Percentiles rank a stretch among this genome's conserved stretches.
phyloP scores from a whole-genome alignment of 2,329 filamentous ascomycete genomes.

The Diplodia mutila region DNA sequence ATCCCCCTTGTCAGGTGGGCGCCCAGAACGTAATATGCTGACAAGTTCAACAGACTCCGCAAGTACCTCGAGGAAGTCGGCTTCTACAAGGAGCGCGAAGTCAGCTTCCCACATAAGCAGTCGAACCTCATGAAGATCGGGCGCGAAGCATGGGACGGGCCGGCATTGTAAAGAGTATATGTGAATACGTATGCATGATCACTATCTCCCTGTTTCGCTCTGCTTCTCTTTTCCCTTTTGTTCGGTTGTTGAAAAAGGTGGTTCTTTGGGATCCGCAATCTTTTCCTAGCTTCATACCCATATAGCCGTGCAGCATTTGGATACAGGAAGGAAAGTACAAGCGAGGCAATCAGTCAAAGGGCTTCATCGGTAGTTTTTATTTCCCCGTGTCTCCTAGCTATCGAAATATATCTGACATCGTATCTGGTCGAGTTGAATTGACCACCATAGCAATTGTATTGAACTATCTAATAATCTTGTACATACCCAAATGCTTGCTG shows the following conservation, averaged over 20 bases:
- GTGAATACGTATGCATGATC: neutral
- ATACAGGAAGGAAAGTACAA: neutral
- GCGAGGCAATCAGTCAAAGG: neutral
- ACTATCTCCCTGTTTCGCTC: neutral
- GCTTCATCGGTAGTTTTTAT: neutral
- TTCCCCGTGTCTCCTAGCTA: neutral
- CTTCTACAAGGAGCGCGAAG: conserved; percentile 84
- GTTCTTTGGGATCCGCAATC: neutral
- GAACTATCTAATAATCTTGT: too few species aligned
- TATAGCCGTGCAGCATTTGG: neutral
- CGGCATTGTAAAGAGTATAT: conserved; percentile 9
- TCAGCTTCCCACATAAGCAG: conserved; percentile 90
- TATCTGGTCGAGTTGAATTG: neutral
- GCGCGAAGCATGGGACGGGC: conserved; percentile 70
- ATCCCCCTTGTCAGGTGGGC: neutral
- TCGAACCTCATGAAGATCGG: conserved; percentile 81
- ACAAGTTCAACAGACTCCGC: conserved; percentile 59
- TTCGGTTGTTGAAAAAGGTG: neutral
- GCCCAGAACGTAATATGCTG: neutral
- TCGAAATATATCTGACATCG: neutral
- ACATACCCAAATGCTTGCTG: too few species aligned
- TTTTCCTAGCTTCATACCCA: conserved; percentile 17
- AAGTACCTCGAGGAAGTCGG: conserved; percentile 72
- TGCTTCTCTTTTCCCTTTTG: neutral
- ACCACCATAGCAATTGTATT: too few species aligned